Percentiles rank a stretch among this genome's conserved stretches.
Conservation (phyloP, 2,329 filamentous ascomycete species). For the Phaeomoniella chlamydospora region DNA sequence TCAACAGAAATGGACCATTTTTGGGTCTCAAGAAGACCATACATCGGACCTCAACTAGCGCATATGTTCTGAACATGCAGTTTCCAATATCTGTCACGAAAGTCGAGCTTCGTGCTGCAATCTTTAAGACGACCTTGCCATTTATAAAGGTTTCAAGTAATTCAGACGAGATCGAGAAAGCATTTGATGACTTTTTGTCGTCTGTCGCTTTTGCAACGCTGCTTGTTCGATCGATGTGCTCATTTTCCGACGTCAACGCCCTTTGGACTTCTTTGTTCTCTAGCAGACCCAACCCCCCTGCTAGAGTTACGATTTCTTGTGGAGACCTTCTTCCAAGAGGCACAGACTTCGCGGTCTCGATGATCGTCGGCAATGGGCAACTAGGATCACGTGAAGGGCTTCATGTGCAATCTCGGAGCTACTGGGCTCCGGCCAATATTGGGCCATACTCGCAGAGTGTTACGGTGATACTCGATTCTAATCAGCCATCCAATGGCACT, state of each 20-base stretch:
- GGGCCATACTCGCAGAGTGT: slow-evolving; percentile 92
- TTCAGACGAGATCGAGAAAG: too few relatives aligned
- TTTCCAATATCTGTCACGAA: background rate
- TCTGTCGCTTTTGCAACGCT: slow-evolving; percentile 40
- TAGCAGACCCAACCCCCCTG: slow-evolving; percentile 59
- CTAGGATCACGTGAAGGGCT: slow-evolving; percentile 35
- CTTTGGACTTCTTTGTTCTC: slow-evolving; percentile 62
- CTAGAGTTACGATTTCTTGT: slow-evolving; percentile 69
- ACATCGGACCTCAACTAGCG: background rate
- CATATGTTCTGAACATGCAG: background rate
- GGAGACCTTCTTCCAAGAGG: slow-evolving; percentile 49
- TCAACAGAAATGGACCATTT: too few relatives aligned
- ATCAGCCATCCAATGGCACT: slow-evolving; percentile 4
- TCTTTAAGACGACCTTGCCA: background rate
- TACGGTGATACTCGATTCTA: slow-evolving; percentile 28
- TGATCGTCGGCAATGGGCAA: slow-evolving; percentile 26
- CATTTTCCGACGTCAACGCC: slow-evolving; percentile 62
- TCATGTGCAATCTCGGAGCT: slow-evolving; percentile 85
- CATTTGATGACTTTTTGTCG: slow-evolving; percentile 10
- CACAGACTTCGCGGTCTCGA: slow-evolving; percentile 46
- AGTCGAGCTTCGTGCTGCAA: background rate
- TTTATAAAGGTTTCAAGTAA: too few relatives aligned
- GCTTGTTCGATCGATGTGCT: slow-evolving; percentile 62
- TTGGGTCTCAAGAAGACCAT: background rate
- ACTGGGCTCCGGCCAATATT: slow-evolving; percentile 97